Base-by-base conservation (phyloP, 2,329 filamentous ascomycete genomes). In the Venturia nashicola region DNA sequence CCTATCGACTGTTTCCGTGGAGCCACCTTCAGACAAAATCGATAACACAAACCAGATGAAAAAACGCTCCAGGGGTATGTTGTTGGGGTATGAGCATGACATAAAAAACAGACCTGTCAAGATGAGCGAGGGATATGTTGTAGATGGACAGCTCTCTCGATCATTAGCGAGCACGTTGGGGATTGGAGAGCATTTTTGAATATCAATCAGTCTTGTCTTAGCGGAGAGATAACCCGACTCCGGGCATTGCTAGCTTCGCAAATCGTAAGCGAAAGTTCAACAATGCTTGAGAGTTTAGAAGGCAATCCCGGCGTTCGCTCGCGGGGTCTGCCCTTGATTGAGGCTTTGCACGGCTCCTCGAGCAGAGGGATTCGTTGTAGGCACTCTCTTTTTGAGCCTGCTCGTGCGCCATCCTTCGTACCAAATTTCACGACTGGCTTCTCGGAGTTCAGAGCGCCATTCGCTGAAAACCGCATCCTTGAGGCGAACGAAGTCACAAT, bases 381-480 rank as follows among this genome's bases (percentile, higher is more conserved):
- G 62, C 20, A 20, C 63, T 39, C 64, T 66, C 48, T 46, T 32
- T 61, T 75, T 76, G 65, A 83, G 71, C 42, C 79, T 74, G 55
- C 73, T 76, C 11, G 84, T 97, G 76, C 94, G 86, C 94, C 93
- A 97, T 70, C 89, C 87, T 76, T 97, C 93, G 70, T 97, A 97
- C 90, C 91, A 97, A 70, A 91, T 84, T 72, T 96, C 91, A 64
- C 91, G 85, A 74, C 91, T 96, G 62, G 91, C 89, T 74, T 96
- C 91, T 66, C 93, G 88, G 66, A 99, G 80, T 73, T 99, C 94
- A 54, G 83, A 83, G 61, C 93, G 88, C 94, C 94, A 99, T 72
- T 97, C 93, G 68, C 81, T 86, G 75, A 99, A 99, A 40, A 99
- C 89, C 8, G 88, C 87, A 65, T 97, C 92, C 77, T 94, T 94